Evolutionary conservation across 192 early-diverging fungal species (phyloP).

Genomic region (Phlyctochytrium arcticum): DNA sequence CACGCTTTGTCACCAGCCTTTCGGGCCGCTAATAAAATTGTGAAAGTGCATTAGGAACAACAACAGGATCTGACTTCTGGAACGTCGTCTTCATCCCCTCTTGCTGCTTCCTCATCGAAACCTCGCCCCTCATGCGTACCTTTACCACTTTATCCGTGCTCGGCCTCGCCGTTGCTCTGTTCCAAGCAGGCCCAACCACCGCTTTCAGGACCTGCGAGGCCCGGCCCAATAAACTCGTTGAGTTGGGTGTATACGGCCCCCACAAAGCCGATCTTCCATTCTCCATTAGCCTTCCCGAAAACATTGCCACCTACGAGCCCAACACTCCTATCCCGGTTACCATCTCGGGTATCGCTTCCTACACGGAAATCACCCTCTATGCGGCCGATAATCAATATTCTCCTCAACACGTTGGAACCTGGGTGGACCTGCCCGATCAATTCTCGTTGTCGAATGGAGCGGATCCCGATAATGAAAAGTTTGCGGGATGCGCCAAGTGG

Average conservation of each 20-base stretch:
- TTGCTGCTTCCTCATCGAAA: no score
- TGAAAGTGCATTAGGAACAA: no score
- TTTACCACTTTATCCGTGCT: no score
- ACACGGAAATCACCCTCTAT: background rate
- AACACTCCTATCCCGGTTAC: background rate
- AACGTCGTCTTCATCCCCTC: no score
- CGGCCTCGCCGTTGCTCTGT: no score
- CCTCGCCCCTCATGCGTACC: no score
- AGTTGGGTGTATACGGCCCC: background rate
- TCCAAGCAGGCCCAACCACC: background rate
- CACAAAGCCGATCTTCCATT: background rate
- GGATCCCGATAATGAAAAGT: background rate
- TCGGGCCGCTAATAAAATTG: no score
- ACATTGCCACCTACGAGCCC: background rate
- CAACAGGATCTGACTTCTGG: no score
- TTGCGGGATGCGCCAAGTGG: background rate
- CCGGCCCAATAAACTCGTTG: background rate
- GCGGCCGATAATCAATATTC: background rate
- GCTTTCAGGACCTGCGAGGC: background rate
- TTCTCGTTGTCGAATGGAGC: no score
- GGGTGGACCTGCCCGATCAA: slow-evolving; percentile 1
- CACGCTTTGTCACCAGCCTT: no score
- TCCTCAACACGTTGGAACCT: background rate
- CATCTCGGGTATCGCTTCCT: background rate
- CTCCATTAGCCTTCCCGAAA: background rate